phyloP scores from a whole-genome alignment of 23 red algal species.

The Gracilaria caudata region DNA sequence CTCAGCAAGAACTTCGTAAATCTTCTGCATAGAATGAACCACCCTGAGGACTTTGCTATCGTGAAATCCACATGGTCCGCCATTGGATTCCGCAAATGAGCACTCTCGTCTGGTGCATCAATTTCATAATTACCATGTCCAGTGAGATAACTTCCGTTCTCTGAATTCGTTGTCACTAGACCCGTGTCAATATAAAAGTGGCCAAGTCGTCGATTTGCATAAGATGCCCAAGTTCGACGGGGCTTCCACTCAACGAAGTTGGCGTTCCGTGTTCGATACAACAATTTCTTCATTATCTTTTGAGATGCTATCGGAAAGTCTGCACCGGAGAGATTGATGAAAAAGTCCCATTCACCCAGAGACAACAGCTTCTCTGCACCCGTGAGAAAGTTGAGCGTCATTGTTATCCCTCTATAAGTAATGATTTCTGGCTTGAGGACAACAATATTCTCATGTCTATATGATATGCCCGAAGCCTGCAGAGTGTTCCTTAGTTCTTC shows the following conservation, averaged over 20 bases:
- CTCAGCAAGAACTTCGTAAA: slow-evolving; percentile 44
- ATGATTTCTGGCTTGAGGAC: slow-evolving; percentile 37
- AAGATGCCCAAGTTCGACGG: slow-evolving; percentile 35
- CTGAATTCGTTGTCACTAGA: slow-evolving; percentile 18
- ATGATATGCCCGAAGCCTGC: not conserved
- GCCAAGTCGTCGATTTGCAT: slow-evolving; percentile 47
- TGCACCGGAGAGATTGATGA: slow-evolving; percentile 80
- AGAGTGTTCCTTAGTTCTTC: not conserved
- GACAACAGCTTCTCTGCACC: slow-evolving; percentile 50
- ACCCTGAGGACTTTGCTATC: slow-evolving; percentile 61
- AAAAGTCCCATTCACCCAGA: slow-evolving; percentile 65
- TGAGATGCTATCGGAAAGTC: slow-evolving; percentile 73
- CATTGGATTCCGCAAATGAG: slow-evolving; percentile 48
- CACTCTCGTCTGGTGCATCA: slow-evolving; percentile 14
- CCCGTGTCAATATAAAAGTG: slow-evolving; percentile 69
- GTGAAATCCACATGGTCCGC: slow-evolving; percentile 50
- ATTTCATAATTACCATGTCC: not conserved
- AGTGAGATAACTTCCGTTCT: slow-evolving; percentile 24
- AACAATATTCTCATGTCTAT: slow-evolving; percentile 21
- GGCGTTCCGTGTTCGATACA: slow-evolving; percentile 7
- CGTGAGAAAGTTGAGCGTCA: slow-evolving; percentile 72
- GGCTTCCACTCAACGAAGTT: slow-evolving; percentile 78
- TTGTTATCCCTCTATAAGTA: slow-evolving; percentile 72
- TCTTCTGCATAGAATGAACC: slow-evolving; percentile 65
- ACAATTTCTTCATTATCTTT: slow-evolving; percentile 46